Conservation (phyloP, 345 rosid genomes). For the Gossypium anomalum region DNA sequence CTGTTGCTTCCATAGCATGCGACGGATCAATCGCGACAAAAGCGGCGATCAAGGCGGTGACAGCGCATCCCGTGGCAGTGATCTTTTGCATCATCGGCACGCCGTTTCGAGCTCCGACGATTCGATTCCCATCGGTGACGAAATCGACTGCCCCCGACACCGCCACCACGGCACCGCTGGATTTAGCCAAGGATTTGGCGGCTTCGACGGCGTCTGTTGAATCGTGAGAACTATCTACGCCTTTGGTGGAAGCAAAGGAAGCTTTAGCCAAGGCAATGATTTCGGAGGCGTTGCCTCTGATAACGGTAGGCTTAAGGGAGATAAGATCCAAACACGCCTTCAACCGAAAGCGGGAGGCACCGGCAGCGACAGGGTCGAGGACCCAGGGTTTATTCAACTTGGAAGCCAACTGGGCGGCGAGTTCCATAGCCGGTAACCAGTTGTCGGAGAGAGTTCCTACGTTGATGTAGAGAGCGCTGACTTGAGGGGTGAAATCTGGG, state of each 20-base stretch:
- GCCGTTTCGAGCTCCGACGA: constrained; percentile 66
- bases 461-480: constrained; percentile 65
- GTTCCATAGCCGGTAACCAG: constrained; percentile 78
- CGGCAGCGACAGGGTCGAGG: constrained; percentile 91
- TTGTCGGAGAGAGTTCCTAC: constrained; percentile 64
- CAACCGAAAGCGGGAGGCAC: constrained; percentile 65
- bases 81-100: constrained; percentile 82
- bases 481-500: constrained; percentile 75
- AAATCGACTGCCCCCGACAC: constrained; percentile 79
- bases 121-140: constrained; percentile 61
- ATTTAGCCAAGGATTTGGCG: constrained; percentile 65
- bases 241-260: constrained; percentile 49
- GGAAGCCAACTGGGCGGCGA: constrained; percentile 52
- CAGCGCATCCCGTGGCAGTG: constrained; percentile 83
- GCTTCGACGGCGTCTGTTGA: constrained; percentile 79
- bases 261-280: constrained; percentile 66
- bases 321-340: constrained; percentile 70
- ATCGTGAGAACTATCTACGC: constrained; percentile 72
- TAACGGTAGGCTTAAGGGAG: constrained; percentile 56
- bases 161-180: constrained; percentile 62
- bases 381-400: constrained; percentile 66
- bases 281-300: constrained; percentile 86
- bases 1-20: constrained; percentile 66
- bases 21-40: constrained; percentile 45
- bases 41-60: constrained; percentile 50